Base-by-base conservation (phyloP, 306 rosid genomes). In the Argentina anserina region DNA sequence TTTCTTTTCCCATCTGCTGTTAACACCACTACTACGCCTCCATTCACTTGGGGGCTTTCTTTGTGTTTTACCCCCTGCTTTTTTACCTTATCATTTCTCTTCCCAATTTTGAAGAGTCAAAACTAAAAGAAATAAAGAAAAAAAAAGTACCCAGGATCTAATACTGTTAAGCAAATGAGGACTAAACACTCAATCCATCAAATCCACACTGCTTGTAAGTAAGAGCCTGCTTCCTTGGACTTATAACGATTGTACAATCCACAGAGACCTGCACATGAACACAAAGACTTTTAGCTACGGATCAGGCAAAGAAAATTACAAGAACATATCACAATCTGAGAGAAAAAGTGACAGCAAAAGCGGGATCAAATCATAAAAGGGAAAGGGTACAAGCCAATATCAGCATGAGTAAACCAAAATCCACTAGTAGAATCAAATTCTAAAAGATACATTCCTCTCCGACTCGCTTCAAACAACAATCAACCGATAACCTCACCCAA, bases 171-270 rank as follows among this genome's bases (percentile, higher is more conserved):
- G 67, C 18, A 42, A 21, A 31, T 7, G 26, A 45, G 45, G 76
- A 42, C 78, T 75, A 94, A 47, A 94, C 97, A 61, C 83, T 91
- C 69, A 95, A 79, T 66, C 99, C 97, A 79, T 94, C 96, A 71
- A 91, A 91, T 52, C 98, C 98, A 82, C 98, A 94, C 77, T 84
- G 97, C 89, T 91, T 89, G 84, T 85, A 81, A 47, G 91, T 88
- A 17, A 94, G 90, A 69, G 96, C 83, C 76, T 91, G 96, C 83
- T 94, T 91, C 86, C 85, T 94, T 84, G 97, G 98, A 86, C 98
- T 94, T 71, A 91, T 89, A 79, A 81, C 97, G 52, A 94, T 87
- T 13, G 92, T 93, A 84, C 97, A 94, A 85, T 94, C 94, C 90
- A 91, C 97, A 1, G 96, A 94, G 0, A 91, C 98, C 98, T 94